Evolutionary conservation across 73 alveolate genomes (phyloP).

Genomic region (Uronychia setigera): DNA sequence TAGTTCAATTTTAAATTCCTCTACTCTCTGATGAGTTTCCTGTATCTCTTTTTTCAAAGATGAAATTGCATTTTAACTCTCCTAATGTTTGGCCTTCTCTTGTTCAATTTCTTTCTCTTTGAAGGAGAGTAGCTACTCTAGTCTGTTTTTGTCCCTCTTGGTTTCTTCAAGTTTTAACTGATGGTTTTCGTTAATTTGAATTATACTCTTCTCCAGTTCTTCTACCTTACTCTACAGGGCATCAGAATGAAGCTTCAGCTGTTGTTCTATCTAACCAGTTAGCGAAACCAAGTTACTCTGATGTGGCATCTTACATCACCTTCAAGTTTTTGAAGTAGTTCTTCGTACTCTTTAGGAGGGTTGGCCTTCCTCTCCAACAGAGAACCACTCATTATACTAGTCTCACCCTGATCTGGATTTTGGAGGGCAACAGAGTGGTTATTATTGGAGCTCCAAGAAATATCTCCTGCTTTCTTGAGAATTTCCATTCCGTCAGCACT

Average conservation of each 20-base stretch:
- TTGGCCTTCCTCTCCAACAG: not conserved
- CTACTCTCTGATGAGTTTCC: no score
- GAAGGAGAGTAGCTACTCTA: not conserved
- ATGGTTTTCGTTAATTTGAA: not conserved
- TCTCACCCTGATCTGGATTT: not conserved
- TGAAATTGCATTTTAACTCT: no score
- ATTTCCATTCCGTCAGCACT: not conserved
- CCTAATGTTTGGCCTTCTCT: not conserved
- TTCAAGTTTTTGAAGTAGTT: constrained; percentile 21
- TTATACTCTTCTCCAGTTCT: not conserved
- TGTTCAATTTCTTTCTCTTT: not conserved
- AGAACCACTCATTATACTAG: not conserved
- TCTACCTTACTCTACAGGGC: constrained; percentile 15
- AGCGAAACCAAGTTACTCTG: constrained; percentile 3
- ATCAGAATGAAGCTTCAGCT: constrained; percentile 30
- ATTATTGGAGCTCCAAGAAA: not conserved
- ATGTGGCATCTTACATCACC: constrained; percentile 39
- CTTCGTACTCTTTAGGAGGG: constrained; percentile 44
- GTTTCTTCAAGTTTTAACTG: not conserved
- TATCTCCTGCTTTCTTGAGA: not conserved
- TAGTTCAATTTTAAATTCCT: no score
- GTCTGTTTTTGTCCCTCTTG: not conserved
- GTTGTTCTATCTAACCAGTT: constrained; percentile 11
- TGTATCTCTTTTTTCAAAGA: no score
- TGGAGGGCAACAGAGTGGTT: not conserved